phyloP scores from a whole-genome alignment of 345 rosid genomes.

The Camelina laxa region DNA sequence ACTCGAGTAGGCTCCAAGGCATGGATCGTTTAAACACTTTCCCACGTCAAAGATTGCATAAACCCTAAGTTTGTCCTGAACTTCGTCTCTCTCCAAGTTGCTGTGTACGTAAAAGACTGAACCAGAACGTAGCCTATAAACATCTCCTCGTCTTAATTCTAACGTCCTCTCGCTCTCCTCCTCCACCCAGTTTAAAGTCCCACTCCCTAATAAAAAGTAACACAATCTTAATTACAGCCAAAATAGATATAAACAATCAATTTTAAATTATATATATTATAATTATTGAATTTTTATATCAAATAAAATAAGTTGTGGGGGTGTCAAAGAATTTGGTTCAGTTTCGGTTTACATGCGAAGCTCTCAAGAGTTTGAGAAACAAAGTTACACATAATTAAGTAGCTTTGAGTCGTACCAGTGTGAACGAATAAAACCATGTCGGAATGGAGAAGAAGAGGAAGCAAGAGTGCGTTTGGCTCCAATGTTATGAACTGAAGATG shows the following conservation, averaged over 20 bases:
- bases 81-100: constrained; percentile 2
- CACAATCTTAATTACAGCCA: neutral
- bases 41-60: constrained; percentile 55
- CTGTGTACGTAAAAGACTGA: constrained; percentile 69
- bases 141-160: constrained; percentile 64
- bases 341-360: too few species aligned
- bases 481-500: constrained; percentile 76
- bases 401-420: constrained; percentile 51
- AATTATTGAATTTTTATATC: too few species aligned
- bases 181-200: constrained; percentile 62
- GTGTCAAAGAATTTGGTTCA: too few species aligned
- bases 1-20: constrained; percentile 74
- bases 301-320: too few species aligned
- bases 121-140: constrained; percentile 63
- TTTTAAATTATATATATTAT: too few species aligned
- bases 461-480: constrained; percentile 77
- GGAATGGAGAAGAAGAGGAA: constrained; percentile 82
- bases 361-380: too few species aligned
- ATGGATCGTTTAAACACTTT: constrained; percentile 48
- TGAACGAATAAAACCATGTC: constrained; percentile 83
- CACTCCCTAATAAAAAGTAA: constrained; percentile 45
- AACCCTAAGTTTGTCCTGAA: constrained; percentile 61
- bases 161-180: constrained; percentile 52
- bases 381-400: too few species aligned
- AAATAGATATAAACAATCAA: too few species aligned